Evolutionary conservation across 495 filamentous ascomycete genomes (phyloP), one percentile per base, ranked within the genome.

Genomic region (Neurospora tetraspora): DNA sequence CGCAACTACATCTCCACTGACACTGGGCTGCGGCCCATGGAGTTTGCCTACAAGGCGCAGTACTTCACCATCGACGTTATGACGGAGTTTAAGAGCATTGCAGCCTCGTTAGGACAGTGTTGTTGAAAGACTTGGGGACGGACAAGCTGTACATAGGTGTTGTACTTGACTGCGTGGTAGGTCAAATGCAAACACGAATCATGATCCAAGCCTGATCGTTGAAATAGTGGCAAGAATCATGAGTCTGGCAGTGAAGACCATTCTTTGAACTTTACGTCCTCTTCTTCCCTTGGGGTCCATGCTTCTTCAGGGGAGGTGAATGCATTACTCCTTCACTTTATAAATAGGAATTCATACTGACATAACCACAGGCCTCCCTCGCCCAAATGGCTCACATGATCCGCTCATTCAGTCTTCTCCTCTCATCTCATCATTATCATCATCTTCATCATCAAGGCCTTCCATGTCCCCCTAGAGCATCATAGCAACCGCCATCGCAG

Each of bases 11-110:
- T 89, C 71, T 82, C 82, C 69, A 88, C 83, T 70, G 79, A 85
- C 38, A 86, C 83, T n/a, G 73, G 82, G 11, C 74, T 69, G 39
- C 68, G 72, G 71, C 82, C 81, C 16, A 87, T 90, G 81, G 88
- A 90, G 16, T 77, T 78, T 45, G 77, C 76, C 77, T 81, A 82
- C 78, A 89, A 86, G 84, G 83, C 84, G 73, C 73, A 77, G 68
- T 81, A 74, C 70, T 86, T 90, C 75, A 89, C 88, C n/a, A 87
- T 91, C 74, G 91, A 92, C 76, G 85, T 90, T 6, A 90, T 92
- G 70, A 71, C 40, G 39, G 39, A 70, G 1, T 9, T 76, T 12
- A 39, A 39, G 10, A 39, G 11, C 39, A 12, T 12, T 4, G 39
- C 14, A 39, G 39, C 11, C 39, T 39, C 39, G 39, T 2, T 39